Evolutionary conservation across 2,329 filamentous ascomycete genomes (phyloP).

Genomic region (Beauveria asiatica): DNA sequence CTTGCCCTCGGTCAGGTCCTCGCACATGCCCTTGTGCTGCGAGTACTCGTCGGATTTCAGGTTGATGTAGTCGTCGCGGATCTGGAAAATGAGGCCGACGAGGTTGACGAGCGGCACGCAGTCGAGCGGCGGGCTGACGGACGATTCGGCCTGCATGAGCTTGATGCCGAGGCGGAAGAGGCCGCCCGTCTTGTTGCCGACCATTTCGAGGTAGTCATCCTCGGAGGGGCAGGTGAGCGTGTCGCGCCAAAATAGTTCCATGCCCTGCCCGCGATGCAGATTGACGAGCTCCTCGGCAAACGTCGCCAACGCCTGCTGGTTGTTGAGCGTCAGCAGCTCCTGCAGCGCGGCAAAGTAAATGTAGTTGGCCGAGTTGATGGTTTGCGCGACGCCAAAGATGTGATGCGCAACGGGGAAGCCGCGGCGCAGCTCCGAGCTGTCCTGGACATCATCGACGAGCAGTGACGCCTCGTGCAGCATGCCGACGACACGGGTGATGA

Average conservation of each 20-base stretch:
- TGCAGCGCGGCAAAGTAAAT: constrained; percentile 75
- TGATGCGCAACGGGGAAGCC: constrained; percentile 75
- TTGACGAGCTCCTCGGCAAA: constrained; percentile 79
- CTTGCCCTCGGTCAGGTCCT: constrained; percentile 94
- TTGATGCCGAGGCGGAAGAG: constrained; percentile 79
- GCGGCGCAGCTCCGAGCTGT: constrained; percentile 65
- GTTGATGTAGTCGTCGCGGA: constrained; percentile 91
- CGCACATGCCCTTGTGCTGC: constrained; percentile 85
- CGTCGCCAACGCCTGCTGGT: constrained; percentile 57
- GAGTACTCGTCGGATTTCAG: constrained; percentile 67
- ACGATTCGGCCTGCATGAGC: constrained; percentile 75
- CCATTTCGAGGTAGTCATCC: constrained; percentile 91
- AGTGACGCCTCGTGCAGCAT: constrained; percentile 83
- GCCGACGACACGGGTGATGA: constrained; percentile 72
- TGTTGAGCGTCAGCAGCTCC: constrained; percentile 63
- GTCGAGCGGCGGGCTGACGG: constrained; percentile 39
- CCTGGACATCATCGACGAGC: constrained; percentile 82
- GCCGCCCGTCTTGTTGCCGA: constrained; percentile 82
- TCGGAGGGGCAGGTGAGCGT: constrained; percentile 75
- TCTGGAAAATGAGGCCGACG: constrained; percentile 81
- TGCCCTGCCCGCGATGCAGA: constrained; percentile 78
- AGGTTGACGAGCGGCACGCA: constrained; percentile 79
- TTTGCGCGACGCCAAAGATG: constrained; percentile 80
- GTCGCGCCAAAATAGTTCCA: constrained; percentile 88
- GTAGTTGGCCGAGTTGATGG: constrained; percentile 87